phyloP scores from a whole-genome alignment of 495 filamentous ascomycete species.

The Hypoxylon fragiforme region DNA sequence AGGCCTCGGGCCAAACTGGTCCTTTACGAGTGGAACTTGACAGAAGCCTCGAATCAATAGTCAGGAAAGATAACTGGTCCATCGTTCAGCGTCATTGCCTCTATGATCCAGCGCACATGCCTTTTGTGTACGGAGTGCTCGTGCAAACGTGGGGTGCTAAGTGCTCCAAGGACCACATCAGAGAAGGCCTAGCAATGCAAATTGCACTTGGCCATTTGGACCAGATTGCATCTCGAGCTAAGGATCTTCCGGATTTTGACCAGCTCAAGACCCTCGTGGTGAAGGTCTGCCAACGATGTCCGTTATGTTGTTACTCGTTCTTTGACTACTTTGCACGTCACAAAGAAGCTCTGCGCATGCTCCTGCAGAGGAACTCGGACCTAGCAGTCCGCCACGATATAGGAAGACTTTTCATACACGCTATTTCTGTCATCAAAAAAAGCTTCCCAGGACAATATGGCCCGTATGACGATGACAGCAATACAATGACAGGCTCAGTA shows the following conservation, averaged over 20 bases:
- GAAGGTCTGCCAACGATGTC: constrained; percentile 56
- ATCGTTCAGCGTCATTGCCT: constrained; percentile 80
- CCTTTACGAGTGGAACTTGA: constrained; percentile 64
- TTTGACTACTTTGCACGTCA: constrained; percentile 66
- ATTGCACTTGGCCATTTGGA: constrained; percentile 75
- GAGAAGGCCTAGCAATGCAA: constrained; percentile 65
- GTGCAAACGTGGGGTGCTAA: constrained; percentile 45
- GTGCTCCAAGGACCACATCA: constrained; percentile 54
- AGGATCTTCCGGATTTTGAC: constrained; percentile 68
- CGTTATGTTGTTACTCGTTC: constrained; percentile 58
- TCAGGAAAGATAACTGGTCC: constrained; percentile 70
- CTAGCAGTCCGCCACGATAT: constrained; percentile 61
- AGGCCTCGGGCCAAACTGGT: constrained; percentile 34
- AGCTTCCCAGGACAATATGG: constrained; percentile 48
- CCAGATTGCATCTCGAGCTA: constrained; percentile 73
- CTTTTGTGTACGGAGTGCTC: constrained; percentile 67
- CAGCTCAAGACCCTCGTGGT: constrained; percentile 57
- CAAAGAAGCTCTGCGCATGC: constrained; percentile 60
- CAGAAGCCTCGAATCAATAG: constrained; percentile 57
- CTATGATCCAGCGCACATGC: constrained; percentile 71
- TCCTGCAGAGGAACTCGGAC: constrained; percentile 69
- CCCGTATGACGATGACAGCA: too few species aligned
- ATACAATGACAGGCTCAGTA: constrained; percentile 28
- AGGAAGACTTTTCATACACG: constrained; percentile 57
- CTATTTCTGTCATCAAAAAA: constrained; percentile 56